Evolutionary conservation across 176 grass and related monocot species (phyloP).

Genomic region (Pharus latifolius): DNA sequence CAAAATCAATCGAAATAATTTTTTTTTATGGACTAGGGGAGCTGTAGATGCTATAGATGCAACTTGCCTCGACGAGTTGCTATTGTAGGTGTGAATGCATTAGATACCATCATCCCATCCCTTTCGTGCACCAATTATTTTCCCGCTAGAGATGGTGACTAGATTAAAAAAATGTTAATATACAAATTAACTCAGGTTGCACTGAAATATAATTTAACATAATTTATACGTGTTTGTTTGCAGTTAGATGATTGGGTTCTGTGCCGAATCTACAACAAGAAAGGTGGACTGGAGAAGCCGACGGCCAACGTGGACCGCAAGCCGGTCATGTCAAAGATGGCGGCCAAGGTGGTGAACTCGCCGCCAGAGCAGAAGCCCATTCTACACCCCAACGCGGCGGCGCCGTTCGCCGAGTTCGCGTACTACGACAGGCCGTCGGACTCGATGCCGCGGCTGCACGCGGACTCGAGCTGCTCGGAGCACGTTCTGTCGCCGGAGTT

Average conservation of each 20-base stretch:
- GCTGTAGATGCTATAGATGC: not conserved
- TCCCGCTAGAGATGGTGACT: not conserved
- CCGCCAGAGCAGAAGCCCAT: slow-evolving; percentile 62
- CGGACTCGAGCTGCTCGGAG: slow-evolving; percentile 95
- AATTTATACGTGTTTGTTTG: not conserved
- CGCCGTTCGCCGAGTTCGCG: slow-evolving; percentile 39
- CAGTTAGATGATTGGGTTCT: slow-evolving; percentile 95
- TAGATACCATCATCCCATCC: slow-evolving; percentile 21
- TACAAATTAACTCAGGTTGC: no score
- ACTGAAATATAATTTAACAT: no score
- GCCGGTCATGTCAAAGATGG: slow-evolving; percentile 1
- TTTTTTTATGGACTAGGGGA: not conserved
- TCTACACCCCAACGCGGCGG: not conserved
- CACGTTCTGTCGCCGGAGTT: slow-evolving; percentile 78
- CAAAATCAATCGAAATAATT: not conserved
- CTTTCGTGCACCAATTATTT: slow-evolving; percentile 16
- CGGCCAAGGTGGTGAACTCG: slow-evolving; percentile 1
- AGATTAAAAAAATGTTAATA: no score
- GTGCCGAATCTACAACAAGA: slow-evolving; percentile 98
- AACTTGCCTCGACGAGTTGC: slow-evolving; percentile 1
- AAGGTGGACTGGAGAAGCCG: slow-evolving; percentile 43
- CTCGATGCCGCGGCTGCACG: slow-evolving; percentile 85
- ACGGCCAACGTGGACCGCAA: slow-evolving; percentile 9
- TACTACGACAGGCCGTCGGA: slow-evolving; percentile 73
- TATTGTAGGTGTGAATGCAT: slow-evolving; percentile 23